Evolutionary conservation across 129 eudicot species (phyloP).

Genomic region (Flaveria ramosissima): DNA sequence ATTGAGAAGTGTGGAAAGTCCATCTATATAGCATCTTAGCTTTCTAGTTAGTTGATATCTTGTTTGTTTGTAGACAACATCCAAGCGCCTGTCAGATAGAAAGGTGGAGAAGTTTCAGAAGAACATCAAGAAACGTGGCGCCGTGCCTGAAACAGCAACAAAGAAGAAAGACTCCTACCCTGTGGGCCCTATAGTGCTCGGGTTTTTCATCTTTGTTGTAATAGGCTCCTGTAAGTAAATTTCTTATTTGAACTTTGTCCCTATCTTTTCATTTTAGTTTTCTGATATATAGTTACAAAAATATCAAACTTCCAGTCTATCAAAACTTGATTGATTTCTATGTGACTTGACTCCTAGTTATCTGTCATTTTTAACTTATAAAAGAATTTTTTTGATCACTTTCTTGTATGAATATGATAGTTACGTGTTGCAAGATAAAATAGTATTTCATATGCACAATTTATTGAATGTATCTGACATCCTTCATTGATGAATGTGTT

Average conservation of each 20-base stretch:
- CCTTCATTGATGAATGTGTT: neutral
- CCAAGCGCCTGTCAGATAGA: slow-evolving; percentile 65
- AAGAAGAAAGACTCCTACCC: slow-evolving; percentile 69
- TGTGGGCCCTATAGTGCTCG: slow-evolving; percentile 63
- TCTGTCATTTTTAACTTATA: neutral
- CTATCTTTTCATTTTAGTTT: neutral
- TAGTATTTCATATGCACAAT: neutral
- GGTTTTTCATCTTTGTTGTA: slow-evolving; percentile 69
- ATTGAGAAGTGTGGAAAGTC: neutral
- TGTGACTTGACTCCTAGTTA: neutral
- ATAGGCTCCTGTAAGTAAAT: slow-evolving; percentile 69
- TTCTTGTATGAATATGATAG: neutral
- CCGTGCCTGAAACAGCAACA: slow-evolving; percentile 51
- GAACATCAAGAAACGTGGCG: slow-evolving; percentile 70
- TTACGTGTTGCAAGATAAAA: neutral
- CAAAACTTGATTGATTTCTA: neutral
- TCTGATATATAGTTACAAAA: slow-evolving; percentile 3
- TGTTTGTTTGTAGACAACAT: slow-evolving; percentile 48
- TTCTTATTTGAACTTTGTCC: neutral
- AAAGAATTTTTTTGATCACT: neutral
- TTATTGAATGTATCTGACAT: neutral
- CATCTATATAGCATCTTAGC: neutral
- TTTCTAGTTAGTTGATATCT: too few relatives aligned
- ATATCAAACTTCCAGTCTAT: neutral
- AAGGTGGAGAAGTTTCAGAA: slow-evolving; percentile 72